These are phyloP conservation scores for Puccinia polysora DNA, from an alignment of 1,284 basidiomycete species.

Conservation along the genomic window DNA sequence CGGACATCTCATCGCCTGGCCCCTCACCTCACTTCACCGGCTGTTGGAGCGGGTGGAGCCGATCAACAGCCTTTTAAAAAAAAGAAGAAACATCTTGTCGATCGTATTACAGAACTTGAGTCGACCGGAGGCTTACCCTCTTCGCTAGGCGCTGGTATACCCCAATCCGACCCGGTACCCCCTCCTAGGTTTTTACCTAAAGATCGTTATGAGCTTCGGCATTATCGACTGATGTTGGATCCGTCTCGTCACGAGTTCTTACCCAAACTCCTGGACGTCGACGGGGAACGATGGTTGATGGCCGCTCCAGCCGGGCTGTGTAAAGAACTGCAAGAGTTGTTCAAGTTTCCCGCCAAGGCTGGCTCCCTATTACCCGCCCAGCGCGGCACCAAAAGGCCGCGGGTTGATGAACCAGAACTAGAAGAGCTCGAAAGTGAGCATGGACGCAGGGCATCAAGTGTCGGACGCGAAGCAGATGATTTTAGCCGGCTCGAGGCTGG, in stretches of 20 bases:
- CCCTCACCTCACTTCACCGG: slow-evolving; percentile 28
- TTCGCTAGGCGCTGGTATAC: slow-evolving; percentile 6
- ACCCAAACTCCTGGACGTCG: slow-evolving; percentile 15
- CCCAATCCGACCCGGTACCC: not conserved
- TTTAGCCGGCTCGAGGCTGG: slow-evolving; percentile 4
- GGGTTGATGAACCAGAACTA: not conserved
- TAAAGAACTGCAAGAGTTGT: slow-evolving; percentile 16
- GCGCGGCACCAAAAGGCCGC: not conserved
- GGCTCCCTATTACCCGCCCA: not conserved
- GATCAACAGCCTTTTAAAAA: slow-evolving; percentile 25
- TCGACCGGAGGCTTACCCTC: not conserved
- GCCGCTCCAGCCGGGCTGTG: slow-evolving; percentile 33
- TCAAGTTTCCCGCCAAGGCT: slow-evolving; percentile 36
- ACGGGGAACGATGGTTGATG: slow-evolving; percentile 21
- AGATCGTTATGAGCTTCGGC: slow-evolving; percentile 26
- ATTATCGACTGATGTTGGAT: slow-evolving; percentile 9
- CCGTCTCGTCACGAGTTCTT: slow-evolving; percentile 13
- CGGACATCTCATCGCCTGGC: slow-evolving; percentile 30
- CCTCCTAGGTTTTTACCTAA: slow-evolving; percentile 25
- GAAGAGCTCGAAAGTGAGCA: slow-evolving; percentile 26
- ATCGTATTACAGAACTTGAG: slow-evolving; percentile 31
- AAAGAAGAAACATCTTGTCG: slow-evolving; percentile 14
- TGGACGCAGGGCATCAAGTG: slow-evolving; percentile 5
- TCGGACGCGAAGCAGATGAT: not conserved
- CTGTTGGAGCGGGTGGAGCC: not conserved